Evolutionary conservation across 2,329 filamentous ascomycete species (phyloP).

Genomic region (Penicillium sp.): DNA sequence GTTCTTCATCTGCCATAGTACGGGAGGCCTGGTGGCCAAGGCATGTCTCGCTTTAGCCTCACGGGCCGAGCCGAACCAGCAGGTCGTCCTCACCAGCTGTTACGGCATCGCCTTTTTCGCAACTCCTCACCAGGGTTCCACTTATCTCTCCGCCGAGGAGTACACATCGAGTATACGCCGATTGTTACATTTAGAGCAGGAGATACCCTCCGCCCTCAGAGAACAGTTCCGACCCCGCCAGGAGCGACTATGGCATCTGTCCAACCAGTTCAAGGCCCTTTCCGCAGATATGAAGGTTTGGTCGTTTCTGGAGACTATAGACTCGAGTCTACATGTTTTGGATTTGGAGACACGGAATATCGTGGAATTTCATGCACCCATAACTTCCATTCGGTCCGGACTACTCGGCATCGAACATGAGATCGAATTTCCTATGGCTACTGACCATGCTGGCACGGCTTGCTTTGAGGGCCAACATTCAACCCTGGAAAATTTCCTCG

Average conservation of each 20-base stretch:
- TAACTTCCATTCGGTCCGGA: slow-evolving; percentile 51
- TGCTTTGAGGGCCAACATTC: slow-evolving; percentile 30
- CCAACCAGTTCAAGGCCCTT: slow-evolving; percentile 57
- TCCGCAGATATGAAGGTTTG: slow-evolving; percentile 60
- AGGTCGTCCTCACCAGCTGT: slow-evolving; percentile 53
- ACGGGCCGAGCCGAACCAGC: slow-evolving; percentile 22
- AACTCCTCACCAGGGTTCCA: slow-evolving; percentile 62
- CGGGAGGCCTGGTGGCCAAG: slow-evolving; percentile 62
- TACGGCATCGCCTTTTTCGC: slow-evolving; percentile 64
- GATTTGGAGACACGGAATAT: slow-evolving; percentile 40
- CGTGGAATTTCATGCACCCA: slow-evolving; percentile 58
- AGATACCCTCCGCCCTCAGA: slow-evolving; percentile 53
- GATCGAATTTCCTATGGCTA: slow-evolving; percentile 31
- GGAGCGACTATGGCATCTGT: slow-evolving; percentile 46
- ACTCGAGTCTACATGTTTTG: slow-evolving; percentile 54
- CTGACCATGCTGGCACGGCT: slow-evolving; percentile 33
- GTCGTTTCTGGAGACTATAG: slow-evolving; percentile 63
- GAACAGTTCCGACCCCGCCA: slow-evolving; percentile 54
- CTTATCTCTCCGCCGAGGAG: slow-evolving; percentile 59
- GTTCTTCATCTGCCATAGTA: slow-evolving; percentile 61
- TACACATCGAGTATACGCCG: slow-evolving; percentile 56
- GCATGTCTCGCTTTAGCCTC: slow-evolving; percentile 48
- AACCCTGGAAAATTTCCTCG: slow-evolving; percentile 28
- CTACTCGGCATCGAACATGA: slow-evolving; percentile 34
- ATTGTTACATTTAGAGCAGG: slow-evolving; percentile 52